Base-by-base conservation (phyloP, 2,329 filamentous ascomycete genomes). In the Hansfordia pulvinata region DNA sequence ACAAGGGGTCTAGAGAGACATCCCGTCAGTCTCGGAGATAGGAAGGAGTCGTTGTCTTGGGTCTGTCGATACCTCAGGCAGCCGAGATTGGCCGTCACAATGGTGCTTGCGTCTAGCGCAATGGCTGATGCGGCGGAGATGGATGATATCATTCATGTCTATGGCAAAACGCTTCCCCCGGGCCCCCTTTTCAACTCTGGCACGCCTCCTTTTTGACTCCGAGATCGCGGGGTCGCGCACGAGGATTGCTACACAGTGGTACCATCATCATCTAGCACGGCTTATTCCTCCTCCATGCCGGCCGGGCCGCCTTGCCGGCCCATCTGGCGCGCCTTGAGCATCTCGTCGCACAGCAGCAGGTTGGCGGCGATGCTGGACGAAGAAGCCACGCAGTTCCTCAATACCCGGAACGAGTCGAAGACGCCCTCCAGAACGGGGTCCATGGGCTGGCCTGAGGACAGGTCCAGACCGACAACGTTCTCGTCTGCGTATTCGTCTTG, bases 281-380 rank as follows among this genome's bases (percentile, higher is more conserved):
- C 25, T 49, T 58, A 58, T 48, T 66, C 54, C 42, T 65, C 61
- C 21, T 76, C 72, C 66, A 74, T 75, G 32, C 69, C 71, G 4
- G 70, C 69, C 3, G 72, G 72, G 13, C 69, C 69, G 20, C 57
- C 64, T 53, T 62, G 56, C 46, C 72, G 62, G 25, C 69, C 78
- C 90, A 98, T 98, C 62, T 98, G 88, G 51, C 90, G 71, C 34
- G 90, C 90, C 68, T 98, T 98, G 44, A 98, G 64, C 62, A 98
- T 69, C 65, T 98, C 90, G 47, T 98, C 90, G 47, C 90, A 98
- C 26, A 98, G 69, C 38, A 98, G 62, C 37, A 98, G 63, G 59
- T 98, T 98, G 8, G 83, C 88, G 5, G 90, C 88, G 46, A 98
- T 98, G 36, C 90, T 84, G 15, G 88, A 80, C 53, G 85, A 90